Base-by-base conservation (phyloP, 805 yeast genomes). In the Yamadazyma ubonensis region DNA sequence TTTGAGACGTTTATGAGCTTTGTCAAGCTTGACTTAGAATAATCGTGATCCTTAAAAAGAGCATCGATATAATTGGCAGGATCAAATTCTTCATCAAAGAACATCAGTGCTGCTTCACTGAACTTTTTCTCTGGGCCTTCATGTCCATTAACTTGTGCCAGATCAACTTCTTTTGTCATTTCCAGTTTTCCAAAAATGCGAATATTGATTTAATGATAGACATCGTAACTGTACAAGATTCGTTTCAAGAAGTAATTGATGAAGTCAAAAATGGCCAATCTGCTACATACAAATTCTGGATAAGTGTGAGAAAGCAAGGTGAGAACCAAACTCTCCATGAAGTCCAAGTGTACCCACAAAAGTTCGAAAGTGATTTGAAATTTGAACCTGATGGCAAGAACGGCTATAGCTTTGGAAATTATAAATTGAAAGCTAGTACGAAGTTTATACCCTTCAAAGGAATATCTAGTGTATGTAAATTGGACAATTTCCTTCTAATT, bases 41-140 rank as follows among this genome's bases (percentile, higher is more conserved):
- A 50, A 9, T 42, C 41, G 20, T 41, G 23, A 34, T 37, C 43
- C 33, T 75, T 65, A 44, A 79, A 71, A 11, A 83, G 59, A 2
- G 84, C 80, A 54, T 84, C 86, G 14, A 84, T 71, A 50, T 75
- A 84, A 29, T 76, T 77, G 39, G 77, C 75, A 1, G 88, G 84
- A 12, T 74, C 77, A 53, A 83, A 83, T 18, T 75, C 77, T 15
- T 73, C 76, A 46, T 83, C 86, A 45, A 81, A 79, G 63, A 84
- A 84, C 79, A 83, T 82, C 9, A 78, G 61, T 3, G 83, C 58
- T 1, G 81, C 68, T 11, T 76, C 76, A 39, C 53, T 26, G 29
- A 38, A 28, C n/a, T 20, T 31, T 6, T 3, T 31, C n/a, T 31
- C 26, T 14, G 34, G 25, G 4, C 26, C 26, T 4, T 23, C 26